Conservation (phyloP, 1,284 basidiomycete genomes). For the Porodaedalea pini region DNA sequence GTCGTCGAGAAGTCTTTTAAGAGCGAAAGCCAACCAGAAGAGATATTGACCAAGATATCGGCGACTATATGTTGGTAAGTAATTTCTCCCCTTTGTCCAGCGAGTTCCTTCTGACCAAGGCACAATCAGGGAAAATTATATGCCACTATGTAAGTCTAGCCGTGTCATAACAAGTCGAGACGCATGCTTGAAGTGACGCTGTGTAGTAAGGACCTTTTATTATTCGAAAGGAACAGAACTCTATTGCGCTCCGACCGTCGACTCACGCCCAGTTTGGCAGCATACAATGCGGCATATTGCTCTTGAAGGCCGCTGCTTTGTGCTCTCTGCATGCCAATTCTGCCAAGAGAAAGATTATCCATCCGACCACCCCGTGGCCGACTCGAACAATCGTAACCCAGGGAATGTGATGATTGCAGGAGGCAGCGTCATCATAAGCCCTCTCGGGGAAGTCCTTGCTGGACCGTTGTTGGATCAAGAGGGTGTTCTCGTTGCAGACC, state of each 20-base stretch:
- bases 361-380: constrained; percentile 46
- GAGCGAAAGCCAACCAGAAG: constrained; percentile 22
- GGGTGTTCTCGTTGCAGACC: constrained; percentile 60
- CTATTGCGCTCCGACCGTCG: constrained; percentile 71
- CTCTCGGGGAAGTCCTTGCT: constrained; percentile 63
- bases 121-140: constrained; percentile 64
- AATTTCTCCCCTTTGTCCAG: not conserved
- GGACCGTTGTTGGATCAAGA: constrained; percentile 61
- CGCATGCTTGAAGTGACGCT: constrained; percentile 6
- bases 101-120: not conserved
- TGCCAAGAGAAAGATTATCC: constrained; percentile 62
- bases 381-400: constrained; percentile 38
- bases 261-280: constrained; percentile 61
- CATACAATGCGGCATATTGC: constrained; percentile 71
- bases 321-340: constrained; percentile 64
- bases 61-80: constrained; percentile 66
- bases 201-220: constrained; percentile 54
- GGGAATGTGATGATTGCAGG: constrained; percentile 65
- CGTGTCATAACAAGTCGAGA: not conserved
- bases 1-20: constrained; percentile 39
- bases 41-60: constrained; percentile 44
- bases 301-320: constrained; percentile 74
- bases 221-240: constrained; percentile 61
- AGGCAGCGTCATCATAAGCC: constrained; percentile 66
- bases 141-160: constrained; percentile 55